Evolutionary conservation across 139 green algal genomes (phyloP).

Genomic region (Marvania coccoides): DNA sequence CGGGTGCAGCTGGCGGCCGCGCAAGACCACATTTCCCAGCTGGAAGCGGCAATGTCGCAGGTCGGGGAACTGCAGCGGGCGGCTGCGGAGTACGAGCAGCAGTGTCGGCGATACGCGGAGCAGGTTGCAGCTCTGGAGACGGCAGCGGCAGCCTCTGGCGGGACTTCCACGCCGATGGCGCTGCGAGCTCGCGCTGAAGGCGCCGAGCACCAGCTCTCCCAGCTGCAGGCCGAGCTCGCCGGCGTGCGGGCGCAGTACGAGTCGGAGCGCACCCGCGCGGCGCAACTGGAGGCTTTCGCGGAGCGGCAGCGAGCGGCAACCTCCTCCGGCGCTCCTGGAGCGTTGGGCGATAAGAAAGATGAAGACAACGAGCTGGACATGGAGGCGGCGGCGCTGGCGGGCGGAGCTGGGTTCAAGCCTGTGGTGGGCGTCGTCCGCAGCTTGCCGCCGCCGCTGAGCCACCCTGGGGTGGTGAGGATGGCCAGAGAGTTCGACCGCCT

Average conservation of each 20-base stretch:
- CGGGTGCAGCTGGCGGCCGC: not conserved
- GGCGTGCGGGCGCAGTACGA: slow-evolving; percentile 18
- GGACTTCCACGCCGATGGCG: not conserved
- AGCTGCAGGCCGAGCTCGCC: not conserved
- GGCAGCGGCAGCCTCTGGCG: not conserved
- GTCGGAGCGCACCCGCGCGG: slow-evolving; percentile 21
- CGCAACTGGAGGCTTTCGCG: slow-evolving; percentile 24
- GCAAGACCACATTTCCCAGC: not conserved
- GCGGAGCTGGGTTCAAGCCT: slow-evolving; percentile 32
- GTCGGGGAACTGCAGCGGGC: not conserved
- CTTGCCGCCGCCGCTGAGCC: slow-evolving; percentile 21
- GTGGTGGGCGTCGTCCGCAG: slow-evolving; percentile 32
- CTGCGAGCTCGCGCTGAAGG: not conserved
- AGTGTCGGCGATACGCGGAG: not conserved
- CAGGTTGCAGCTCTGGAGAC: not conserved
- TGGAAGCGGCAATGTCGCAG: not conserved
- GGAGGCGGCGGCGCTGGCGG: slow-evolving; percentile 36
- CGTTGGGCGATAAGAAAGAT: slow-evolving; percentile 33
- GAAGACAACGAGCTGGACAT: slow-evolving; percentile 39
- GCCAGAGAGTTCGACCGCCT: slow-evolving; percentile 29
- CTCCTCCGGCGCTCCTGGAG: too few relatives aligned
- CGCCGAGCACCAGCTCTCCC: not conserved
- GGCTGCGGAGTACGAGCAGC: not conserved
- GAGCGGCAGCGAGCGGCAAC: not conserved
- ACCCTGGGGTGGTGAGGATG: not conserved